phyloP scores from a whole-genome alignment of 2,329 filamentous ascomycete species.

The Emericellopsis atlantica region DNA sequence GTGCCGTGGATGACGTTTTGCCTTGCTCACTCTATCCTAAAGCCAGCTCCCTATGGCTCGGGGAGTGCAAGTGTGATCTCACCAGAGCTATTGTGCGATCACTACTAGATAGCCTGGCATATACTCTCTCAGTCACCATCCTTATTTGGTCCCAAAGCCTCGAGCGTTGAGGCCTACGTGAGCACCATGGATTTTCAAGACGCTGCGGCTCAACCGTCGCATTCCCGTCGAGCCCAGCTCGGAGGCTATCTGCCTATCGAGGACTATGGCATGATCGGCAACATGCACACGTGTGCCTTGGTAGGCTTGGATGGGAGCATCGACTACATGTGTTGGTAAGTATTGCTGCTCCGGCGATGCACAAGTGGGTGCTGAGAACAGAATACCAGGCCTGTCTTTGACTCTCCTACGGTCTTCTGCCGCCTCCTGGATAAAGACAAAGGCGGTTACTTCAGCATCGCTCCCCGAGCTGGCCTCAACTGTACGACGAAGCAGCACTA shows the following conservation, averaged over 20 bases:
- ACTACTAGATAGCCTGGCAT: no score
- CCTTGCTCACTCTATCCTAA: no score
- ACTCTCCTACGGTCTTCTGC: slow-evolving; percentile 65
- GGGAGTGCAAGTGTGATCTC: no score
- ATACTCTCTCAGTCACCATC: no score
- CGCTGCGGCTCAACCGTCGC: slow-evolving; percentile 15
- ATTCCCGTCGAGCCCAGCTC: slow-evolving; percentile 18
- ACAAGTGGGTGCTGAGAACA: not conserved
- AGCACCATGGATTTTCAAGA: no score
- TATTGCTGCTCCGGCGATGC: not conserved
- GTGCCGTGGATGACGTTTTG: no score
- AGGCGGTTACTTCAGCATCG: slow-evolving; percentile 60
- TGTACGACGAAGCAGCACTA: slow-evolving; percentile 70
- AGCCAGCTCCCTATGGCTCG: no score
- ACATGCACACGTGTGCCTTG: slow-evolving; percentile 69
- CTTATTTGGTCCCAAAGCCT: no score
- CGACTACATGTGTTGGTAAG: slow-evolving; percentile 67
- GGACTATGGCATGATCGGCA: slow-evolving; percentile 69
- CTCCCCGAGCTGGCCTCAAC: slow-evolving; percentile 33
- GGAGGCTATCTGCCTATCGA: slow-evolving; percentile 52
- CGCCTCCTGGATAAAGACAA: slow-evolving; percentile 62
- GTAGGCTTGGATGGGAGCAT: slow-evolving; percentile 62
- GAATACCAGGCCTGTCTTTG: slow-evolving; percentile 56
- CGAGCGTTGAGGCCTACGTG: no score
- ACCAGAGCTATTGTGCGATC: no score